Conservation (phyloP, 2,329 filamentous ascomycete genomes). For the Ophiobolus disseminans region DNA sequence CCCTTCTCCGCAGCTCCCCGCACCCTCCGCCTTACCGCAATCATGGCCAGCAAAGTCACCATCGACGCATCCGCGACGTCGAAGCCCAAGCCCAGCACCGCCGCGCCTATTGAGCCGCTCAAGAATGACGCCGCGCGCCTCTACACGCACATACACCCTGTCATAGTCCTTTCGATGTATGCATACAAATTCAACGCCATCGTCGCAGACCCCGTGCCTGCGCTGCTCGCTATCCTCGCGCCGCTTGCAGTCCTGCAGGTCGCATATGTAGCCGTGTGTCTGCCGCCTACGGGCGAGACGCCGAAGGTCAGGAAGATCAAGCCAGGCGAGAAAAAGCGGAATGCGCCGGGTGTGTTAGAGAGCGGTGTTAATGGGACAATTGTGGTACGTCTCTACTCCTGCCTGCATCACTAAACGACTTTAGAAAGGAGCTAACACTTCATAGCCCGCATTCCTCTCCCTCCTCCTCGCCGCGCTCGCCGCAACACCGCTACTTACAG, state of each 20-base stretch:
- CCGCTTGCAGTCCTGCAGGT: conserved; percentile 70
- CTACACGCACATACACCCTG: conserved; percentile 72
- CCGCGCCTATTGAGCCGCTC: conserved; percentile 56
- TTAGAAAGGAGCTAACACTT: background rate
- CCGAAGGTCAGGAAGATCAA: conserved; percentile 60
- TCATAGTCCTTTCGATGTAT: conserved; percentile 70
- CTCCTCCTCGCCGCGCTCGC: conserved; percentile 65
- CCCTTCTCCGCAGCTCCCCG: background rate
- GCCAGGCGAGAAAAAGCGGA: conserved; percentile 50
- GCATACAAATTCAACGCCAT: conserved; percentile 69
- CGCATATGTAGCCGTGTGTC: conserved; percentile 63
- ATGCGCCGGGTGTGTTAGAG: conserved; percentile 31
- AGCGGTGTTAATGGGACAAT: conserved; percentile 40
- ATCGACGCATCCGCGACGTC: conserved; percentile 28
- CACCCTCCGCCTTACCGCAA: background rate
- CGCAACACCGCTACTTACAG: conserved; percentile 63
- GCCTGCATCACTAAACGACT: no score
- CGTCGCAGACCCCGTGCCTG: conserved; percentile 71
- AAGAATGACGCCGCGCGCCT: conserved; percentile 57
- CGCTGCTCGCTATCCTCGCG: conserved; percentile 67
- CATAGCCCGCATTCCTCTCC: conserved; percentile 73
- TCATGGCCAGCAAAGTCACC: conserved; percentile 36
- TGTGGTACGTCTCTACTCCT: conserved; percentile 48
- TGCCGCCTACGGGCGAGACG: conserved; percentile 60
- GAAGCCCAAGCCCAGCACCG: conserved; percentile 28